Conservation (phyloP, 306 rosid genomes). For the Astragalus membranaceus region DNA sequence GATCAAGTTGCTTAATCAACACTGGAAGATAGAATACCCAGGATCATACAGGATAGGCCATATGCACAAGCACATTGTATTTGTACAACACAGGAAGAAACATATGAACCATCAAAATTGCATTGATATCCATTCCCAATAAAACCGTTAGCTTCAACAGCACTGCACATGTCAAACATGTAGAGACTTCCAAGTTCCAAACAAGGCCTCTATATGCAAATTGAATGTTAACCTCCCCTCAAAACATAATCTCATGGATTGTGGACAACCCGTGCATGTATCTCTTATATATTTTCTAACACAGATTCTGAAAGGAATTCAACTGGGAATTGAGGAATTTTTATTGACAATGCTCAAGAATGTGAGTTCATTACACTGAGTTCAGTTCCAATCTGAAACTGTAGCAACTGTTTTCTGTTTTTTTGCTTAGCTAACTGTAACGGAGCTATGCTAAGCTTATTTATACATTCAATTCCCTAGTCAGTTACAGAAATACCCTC, state of each 20-base stretch:
- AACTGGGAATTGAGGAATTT: too few species aligned
- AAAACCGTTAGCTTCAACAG: slow-evolving; percentile 6
- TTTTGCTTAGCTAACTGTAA: too few species aligned
- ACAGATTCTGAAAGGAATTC: too few species aligned
- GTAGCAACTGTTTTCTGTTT: too few species aligned
- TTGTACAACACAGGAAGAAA: background rate
- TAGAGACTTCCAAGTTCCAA: background rate
- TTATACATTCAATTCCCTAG: too few species aligned
- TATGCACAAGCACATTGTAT: slow-evolving; percentile 7
- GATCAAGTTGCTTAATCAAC: background rate
- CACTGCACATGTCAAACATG: background rate
- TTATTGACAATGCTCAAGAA: too few species aligned
- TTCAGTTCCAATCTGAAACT: too few species aligned
- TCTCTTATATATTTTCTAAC: background rate
- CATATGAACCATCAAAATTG: slow-evolving; percentile 1
- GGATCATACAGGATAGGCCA: slow-evolving; percentile 1
- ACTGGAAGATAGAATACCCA: background rate
- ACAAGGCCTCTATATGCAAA: background rate
- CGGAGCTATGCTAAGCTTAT: too few species aligned
- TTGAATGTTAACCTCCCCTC: background rate
- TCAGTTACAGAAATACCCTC: too few species aligned
- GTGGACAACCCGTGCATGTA: slow-evolving; percentile 2
- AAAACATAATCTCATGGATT: background rate
- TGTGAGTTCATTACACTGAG: too few species aligned
- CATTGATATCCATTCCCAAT: background rate